Conservation (phyloP, 2,329 filamentous ascomycete species). For the Cordyceps javanica region DNA sequence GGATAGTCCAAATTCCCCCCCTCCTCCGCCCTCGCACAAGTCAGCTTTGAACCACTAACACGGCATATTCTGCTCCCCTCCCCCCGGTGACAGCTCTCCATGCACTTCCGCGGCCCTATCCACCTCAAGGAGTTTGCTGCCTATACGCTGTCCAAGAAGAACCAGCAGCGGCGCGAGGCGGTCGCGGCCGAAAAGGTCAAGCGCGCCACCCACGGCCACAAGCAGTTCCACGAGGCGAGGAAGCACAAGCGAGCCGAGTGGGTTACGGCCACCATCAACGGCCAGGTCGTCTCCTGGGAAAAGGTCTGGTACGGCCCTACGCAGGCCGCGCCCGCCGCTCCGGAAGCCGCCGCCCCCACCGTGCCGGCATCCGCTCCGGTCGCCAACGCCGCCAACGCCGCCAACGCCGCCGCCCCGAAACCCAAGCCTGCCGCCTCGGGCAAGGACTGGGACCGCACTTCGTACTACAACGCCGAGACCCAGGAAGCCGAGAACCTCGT, state of each 20-base stretch:
- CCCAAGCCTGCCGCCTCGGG: constrained; percentile 16
- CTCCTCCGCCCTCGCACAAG: too few species aligned
- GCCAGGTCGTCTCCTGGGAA: constrained; percentile 49
- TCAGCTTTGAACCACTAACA: background rate
- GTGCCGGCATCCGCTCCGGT: background rate
- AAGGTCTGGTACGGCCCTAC: constrained; percentile 47
- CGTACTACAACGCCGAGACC: constrained; percentile 39
- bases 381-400: constrained; percentile 11
- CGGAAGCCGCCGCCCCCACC: constrained; percentile 16
- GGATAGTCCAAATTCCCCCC: too few species aligned
- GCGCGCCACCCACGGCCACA: too few species aligned
- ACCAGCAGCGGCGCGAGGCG: constrained; percentile 46
- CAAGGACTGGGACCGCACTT: constrained; percentile 34
- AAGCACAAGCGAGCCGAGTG: constrained; percentile 42
- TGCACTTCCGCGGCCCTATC: constrained; percentile 67
- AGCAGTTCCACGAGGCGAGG: constrained; percentile 33
- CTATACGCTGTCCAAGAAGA: constrained; percentile 47
- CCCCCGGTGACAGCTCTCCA: constrained; percentile 53
- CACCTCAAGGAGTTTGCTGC: constrained; percentile 62
- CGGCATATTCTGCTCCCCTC: background rate
- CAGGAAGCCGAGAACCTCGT: constrained; percentile 37
- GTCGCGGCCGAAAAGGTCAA: too few species aligned
- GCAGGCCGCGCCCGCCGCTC: constrained; percentile 4
- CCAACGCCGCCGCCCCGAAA: constrained; percentile 4
- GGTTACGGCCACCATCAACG: constrained; percentile 54